phyloP scores from a whole-genome alignment of 257 asterid species.

The Thymus mandschuricus region DNA sequence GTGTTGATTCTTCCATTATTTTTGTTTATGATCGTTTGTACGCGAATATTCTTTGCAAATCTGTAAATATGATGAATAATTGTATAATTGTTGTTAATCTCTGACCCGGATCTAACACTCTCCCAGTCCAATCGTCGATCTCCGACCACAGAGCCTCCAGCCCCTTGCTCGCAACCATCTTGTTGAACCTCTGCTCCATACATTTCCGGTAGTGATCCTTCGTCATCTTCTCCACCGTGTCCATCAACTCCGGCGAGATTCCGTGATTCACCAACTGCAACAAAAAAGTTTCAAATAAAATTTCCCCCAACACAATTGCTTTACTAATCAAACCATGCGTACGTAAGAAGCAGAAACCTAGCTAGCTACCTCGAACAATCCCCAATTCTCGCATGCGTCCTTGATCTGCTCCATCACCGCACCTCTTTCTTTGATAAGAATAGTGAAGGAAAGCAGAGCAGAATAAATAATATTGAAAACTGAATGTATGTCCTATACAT shows the following conservation, averaged over 20 bases:
- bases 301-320: no score
- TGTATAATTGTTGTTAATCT: no score
- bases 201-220: conserved; percentile 58
- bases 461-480: no score
- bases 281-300: no score
- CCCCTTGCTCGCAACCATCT: conserved; percentile 57
- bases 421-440: conserved; percentile 31
- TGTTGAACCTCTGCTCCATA: conserved; percentile 58
- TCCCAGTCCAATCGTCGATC: conserved; percentile 65
- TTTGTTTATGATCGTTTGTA: no score
- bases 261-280: conserved; percentile 57
- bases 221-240: conserved; percentile 55
- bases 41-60: no score
- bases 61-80: no score
- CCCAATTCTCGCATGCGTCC: conserved; percentile 69
- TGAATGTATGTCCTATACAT: no score
- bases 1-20: no score
- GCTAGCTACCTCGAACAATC: conserved; percentile 57
- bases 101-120: background rate
- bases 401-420: conserved; percentile 46
- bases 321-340: background rate
- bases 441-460: no score
- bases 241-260: conserved; percentile 54
- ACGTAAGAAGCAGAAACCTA: background rate
- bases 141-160: conserved; percentile 56